Evolutionary conservation across 139 green algal genomes (phyloP), one percentile per base, ranked within the genome.

Genomic region (Penium margaritaceum): DNA sequence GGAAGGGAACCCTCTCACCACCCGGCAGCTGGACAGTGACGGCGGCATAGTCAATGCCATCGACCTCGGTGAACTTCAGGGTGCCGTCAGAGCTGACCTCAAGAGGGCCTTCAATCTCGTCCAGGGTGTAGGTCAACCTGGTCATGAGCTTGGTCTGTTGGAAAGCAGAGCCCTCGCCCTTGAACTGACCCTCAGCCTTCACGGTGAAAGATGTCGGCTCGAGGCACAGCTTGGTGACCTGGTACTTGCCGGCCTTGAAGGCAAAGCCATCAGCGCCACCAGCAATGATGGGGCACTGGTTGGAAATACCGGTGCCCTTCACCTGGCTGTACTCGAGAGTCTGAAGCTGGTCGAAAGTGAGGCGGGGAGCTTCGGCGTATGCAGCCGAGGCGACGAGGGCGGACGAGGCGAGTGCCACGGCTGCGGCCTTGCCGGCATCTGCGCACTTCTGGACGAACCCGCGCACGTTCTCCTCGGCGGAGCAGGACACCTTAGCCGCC

Each of bases 131-230:
- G 70, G 94, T 99, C 57, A 98, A 84, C 41, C 94, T 88, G 32
- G 94, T 99, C 89, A 97, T 96, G n/a, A 99, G 89, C 89, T 95
- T 97, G 65, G 94, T 99, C 77, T 91, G 88, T 12, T 93, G 87
- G 95, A 91, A 76, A 4, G 39, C 66, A 37, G 39, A 17, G 9
- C 29, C 64, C 32, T 33, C 15, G 27, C n/a, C 63, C 62, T 74
- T 79, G 74, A 81, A 79, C 24, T n/a, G 1, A 24, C 32, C 62
- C 62, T 87, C 83, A 30, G 84, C 82, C 82, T 87, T 87, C 34
- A 87, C 84, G 37, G 70, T 83, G 78, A 88, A 84, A 41, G 80
- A 89, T 69, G 93, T 98, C 66, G 94, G 94, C 91, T 99, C 94
- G 84, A 99, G 87, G 91, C 94, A 99, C 77, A 99, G 92, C 83